Evolutionary conservation across 495 filamentous ascomycete genomes (phyloP).

Genomic region (Aspergillus heteromorphus): DNA sequence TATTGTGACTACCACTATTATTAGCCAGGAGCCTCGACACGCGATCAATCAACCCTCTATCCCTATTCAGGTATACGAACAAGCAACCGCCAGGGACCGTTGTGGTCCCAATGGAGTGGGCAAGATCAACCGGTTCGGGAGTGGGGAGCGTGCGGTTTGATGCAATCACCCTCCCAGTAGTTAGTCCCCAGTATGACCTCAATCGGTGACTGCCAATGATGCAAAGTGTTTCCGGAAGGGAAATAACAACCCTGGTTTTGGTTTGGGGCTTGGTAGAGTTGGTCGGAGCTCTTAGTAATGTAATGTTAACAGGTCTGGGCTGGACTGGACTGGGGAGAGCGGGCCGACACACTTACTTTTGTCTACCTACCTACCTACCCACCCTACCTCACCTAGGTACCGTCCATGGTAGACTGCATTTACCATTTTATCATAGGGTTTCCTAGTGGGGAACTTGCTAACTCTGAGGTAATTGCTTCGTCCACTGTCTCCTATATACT

Average conservation of each 20-base stretch:
- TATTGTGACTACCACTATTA: too few species aligned
- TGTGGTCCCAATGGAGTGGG: background rate
- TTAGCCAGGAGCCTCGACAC: too few species aligned
- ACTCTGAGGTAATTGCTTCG: too few species aligned
- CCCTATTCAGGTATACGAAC: slow-evolving; percentile 1
- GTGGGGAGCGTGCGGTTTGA: background rate
- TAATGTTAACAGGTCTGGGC: too few species aligned
- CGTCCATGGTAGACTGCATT: background rate
- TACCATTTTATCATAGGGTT: too few species aligned
- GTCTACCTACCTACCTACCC: too few species aligned
- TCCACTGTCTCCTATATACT: too few species aligned
- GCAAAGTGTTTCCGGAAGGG: background rate
- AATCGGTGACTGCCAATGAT: background rate
- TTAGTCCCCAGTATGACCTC: background rate
- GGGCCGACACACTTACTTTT: background rate
- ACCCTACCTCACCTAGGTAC: background rate
- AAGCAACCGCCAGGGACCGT: background rate
- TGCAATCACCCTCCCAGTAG: background rate
- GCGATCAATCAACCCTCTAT: background rate
- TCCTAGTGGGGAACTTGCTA: too few species aligned
- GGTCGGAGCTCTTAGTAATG: background rate
- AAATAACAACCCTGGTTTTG: background rate
- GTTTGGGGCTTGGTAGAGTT: background rate
- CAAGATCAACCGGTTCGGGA: background rate
- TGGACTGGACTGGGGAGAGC: background rate